These are phyloP conservation scores for Mentha longifolia DNA, from an alignment of 257 asterid species.

Conservation along the genomic window DNA sequence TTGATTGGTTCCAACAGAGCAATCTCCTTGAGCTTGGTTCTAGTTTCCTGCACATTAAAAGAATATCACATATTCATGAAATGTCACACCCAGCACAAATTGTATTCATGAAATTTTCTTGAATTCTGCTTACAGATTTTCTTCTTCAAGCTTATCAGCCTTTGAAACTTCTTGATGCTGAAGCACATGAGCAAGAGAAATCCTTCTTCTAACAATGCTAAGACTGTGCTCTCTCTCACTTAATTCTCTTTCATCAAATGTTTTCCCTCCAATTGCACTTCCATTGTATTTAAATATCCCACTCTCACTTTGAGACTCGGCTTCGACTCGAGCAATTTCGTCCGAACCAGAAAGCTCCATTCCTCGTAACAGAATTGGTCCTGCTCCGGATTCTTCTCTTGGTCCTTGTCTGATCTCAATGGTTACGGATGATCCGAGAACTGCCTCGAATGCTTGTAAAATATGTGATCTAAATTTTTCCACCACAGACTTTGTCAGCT, in stretches of 20 bases:
- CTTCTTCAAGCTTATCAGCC: slow-evolving; percentile 92
- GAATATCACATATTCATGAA: neutral
- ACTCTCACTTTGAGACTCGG: slow-evolving; percentile 18
- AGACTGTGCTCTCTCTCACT: slow-evolving; percentile 57
- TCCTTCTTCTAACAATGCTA: slow-evolving; percentile 77
- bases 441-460: slow-evolving; percentile 81
- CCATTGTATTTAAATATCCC: slow-evolving; percentile 20
- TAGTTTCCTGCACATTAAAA: slow-evolving; percentile 60
- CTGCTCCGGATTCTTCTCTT: slow-evolving; percentile 45
- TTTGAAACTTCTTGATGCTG: slow-evolving; percentile 81
- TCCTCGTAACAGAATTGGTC: slow-evolving; percentile 42
- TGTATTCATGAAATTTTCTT: neutral
- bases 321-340: too few species aligned
- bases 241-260: slow-evolving; percentile 40
- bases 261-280: neutral
- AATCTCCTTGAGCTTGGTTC: slow-evolving; percentile 84
- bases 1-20: slow-evolving; percentile 82
- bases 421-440: slow-evolving; percentile 72
- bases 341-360: slow-evolving; percentile 19
- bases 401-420: slow-evolving; percentile 75
- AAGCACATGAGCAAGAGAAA: slow-evolving; percentile 81
- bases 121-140: slow-evolving; percentile 66
- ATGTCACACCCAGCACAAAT: neutral
- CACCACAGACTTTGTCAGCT: slow-evolving; percentile 65
- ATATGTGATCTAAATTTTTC: slow-evolving; percentile 71